These are phyloP conservation scores for Waltergamsia citrina DNA, from an alignment of 2,329 filamentous ascomycete species.

Conservation along the genomic window DNA sequence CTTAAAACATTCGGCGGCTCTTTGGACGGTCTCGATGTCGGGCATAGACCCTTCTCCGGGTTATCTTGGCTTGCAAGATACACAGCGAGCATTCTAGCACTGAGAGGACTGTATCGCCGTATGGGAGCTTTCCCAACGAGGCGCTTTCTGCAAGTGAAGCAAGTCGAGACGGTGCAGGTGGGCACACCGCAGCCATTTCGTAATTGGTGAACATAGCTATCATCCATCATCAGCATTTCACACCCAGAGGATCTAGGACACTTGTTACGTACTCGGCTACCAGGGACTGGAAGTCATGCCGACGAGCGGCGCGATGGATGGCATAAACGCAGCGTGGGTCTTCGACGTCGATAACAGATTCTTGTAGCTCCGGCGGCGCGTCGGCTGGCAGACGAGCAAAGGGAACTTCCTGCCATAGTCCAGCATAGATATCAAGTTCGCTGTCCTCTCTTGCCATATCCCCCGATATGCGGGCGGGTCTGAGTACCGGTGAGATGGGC, in stretches of 20 bases:
- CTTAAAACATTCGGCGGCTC: constrained; percentile 31
- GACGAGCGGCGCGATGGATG: constrained; percentile 49
- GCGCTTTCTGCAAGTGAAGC: constrained; percentile 68
- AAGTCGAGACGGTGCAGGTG: constrained; percentile 65
- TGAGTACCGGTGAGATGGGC: not conserved
- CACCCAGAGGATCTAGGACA: not conserved
- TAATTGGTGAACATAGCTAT: constrained; percentile 55
- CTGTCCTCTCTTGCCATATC: not conserved
- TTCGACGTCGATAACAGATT: constrained; percentile 47
- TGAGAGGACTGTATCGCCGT: constrained; percentile 71
- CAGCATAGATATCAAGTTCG: constrained; percentile 39
- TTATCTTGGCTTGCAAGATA: constrained; percentile 75
- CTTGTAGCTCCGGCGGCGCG: constrained; percentile 47
- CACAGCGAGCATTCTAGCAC: constrained; percentile 71
- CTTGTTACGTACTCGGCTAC: constrained; percentile 49
- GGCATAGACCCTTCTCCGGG: constrained; percentile 61
- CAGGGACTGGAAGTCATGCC: constrained; percentile 55
- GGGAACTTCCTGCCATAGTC: constrained; percentile 51
- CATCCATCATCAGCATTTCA: not conserved
- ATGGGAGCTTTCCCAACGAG: constrained; percentile 58
- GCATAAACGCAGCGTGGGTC: constrained; percentile 53
- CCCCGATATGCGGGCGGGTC: not conserved
- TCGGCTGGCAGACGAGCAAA: constrained; percentile 51
- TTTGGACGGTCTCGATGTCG: constrained; percentile 31
- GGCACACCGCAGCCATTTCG: constrained; percentile 66